Conservation (phyloP, 1,284 basidiomycete species). For the Austropuccinia psidii region DNA sequence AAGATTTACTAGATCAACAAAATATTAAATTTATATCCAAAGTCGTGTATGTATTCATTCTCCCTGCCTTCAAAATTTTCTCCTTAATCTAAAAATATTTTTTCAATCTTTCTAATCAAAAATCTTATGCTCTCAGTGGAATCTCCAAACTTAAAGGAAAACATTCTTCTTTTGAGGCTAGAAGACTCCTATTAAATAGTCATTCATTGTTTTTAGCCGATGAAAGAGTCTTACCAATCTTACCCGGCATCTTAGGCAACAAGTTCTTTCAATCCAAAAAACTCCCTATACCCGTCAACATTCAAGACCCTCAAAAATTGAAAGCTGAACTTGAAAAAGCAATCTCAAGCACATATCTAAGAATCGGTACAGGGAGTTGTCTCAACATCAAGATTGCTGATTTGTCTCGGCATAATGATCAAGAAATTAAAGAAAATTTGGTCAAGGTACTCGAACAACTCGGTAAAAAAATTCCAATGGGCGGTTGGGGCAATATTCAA, state of each 20-base stretch:
- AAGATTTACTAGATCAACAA: slow-evolving; percentile 71
- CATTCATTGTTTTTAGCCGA: slow-evolving; percentile 90
- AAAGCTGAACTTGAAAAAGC: slow-evolving; percentile 83
- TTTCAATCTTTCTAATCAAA: neutral
- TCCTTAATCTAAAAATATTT: slow-evolving; percentile 64
- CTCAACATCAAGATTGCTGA: slow-evolving; percentile 64
- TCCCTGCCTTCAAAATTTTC: slow-evolving; percentile 50
- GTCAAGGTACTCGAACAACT: slow-evolving; percentile 70
- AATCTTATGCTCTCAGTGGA: neutral
- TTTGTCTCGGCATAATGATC: slow-evolving; percentile 59
- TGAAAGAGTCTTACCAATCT: slow-evolving; percentile 73
- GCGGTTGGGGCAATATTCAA: slow-evolving; percentile 86
- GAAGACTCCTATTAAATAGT: slow-evolving; percentile 73
- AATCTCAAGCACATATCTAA: slow-evolving; percentile 84
- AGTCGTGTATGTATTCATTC: slow-evolving; percentile 56
- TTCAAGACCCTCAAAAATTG: slow-evolving; percentile 69
- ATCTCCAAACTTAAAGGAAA: slow-evolving; percentile 46
- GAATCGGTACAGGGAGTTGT: slow-evolving; percentile 84
- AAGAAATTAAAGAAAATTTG: slow-evolving; percentile 72
- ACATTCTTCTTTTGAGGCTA: slow-evolving; percentile 65
- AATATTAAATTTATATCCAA: slow-evolving; percentile 79
- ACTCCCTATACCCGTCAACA: slow-evolving; percentile 82
- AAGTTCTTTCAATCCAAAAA: slow-evolving; percentile 94
- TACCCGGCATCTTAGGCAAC: slow-evolving; percentile 78
- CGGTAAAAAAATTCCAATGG: slow-evolving; percentile 58